Evolutionary conservation across 2,329 filamentous ascomycete species (phyloP).

Genomic region (Penicillium sp.): DNA sequence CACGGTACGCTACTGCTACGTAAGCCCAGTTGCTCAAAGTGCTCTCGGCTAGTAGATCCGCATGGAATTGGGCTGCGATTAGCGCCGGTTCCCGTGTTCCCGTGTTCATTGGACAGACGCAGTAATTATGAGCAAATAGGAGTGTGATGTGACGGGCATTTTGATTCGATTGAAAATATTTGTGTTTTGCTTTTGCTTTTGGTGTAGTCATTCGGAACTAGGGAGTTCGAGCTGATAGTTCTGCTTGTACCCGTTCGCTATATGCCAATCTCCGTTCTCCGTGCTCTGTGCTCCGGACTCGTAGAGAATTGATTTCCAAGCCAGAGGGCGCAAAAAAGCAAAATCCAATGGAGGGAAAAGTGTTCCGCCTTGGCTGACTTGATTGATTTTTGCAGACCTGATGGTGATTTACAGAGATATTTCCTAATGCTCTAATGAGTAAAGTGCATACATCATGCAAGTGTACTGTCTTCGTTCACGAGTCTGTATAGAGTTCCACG

Average conservation of each 20-base stretch:
- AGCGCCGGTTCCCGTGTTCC: neutral
- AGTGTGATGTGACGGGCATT: neutral
- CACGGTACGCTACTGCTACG: too few species aligned
- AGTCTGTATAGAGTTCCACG: neutral
- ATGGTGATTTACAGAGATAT: too few species aligned
- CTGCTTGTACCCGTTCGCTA: too few species aligned
- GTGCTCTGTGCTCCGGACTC: too few species aligned
- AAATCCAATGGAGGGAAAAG: neutral
- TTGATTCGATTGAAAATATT: neutral
- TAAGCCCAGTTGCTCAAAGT: too few species aligned
- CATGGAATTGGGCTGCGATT: neutral
- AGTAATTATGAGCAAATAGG: neutral
- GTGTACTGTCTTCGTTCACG: too few species aligned
- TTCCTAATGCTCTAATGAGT: too few species aligned
- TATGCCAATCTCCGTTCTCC: too few species aligned
- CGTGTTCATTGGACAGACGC: neutral
- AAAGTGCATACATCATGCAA: too few species aligned
- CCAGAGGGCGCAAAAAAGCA: neutral
- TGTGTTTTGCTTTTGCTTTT: conserved; percentile 6
- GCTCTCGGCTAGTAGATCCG: neutral
- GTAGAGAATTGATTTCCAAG: neutral
- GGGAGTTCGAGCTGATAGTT: neutral
- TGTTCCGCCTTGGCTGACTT: neutral
- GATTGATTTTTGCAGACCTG: too few species aligned
- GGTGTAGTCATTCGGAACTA: neutral